Evolutionary conservation across 1,284 basidiomycete genomes (phyloP).

Genomic region (Sporisorium exsertum): DNA sequence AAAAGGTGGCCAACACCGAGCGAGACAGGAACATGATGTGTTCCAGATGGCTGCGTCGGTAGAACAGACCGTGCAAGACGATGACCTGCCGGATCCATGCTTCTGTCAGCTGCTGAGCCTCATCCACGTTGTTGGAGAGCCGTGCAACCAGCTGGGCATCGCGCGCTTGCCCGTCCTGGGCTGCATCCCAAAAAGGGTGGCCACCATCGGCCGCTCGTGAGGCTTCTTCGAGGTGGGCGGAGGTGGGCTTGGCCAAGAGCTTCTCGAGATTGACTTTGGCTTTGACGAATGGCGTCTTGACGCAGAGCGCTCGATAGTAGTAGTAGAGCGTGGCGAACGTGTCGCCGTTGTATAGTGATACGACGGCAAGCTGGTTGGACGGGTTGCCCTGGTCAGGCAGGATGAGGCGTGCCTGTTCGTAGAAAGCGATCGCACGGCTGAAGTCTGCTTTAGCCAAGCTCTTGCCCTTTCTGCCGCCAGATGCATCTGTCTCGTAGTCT

Average conservation of each 20-base stretch:
- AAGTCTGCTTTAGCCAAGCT: slow-evolving; percentile 47
- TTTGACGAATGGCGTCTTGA: slow-evolving; percentile 85
- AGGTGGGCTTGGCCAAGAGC: slow-evolving; percentile 52
- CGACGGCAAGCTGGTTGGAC: slow-evolving; percentile 93
- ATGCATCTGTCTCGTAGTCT: slow-evolving; percentile 25
- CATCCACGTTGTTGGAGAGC: slow-evolving; percentile 24
- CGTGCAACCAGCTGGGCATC: slow-evolving; percentile 26
- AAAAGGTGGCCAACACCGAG: slow-evolving; percentile 50
- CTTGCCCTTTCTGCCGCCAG: slow-evolving; percentile 19
- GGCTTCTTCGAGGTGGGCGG: slow-evolving; percentile 31
- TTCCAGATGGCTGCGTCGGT: slow-evolving; percentile 45
- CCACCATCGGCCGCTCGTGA: slow-evolving; percentile 19
- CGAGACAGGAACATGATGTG: slow-evolving; percentile 50
- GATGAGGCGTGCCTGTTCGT: slow-evolving; percentile 62
- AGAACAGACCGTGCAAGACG: slow-evolving; percentile 60
- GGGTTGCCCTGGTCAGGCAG: slow-evolving; percentile 74
- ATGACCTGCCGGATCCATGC: slow-evolving; percentile 52
- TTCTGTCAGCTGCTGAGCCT: slow-evolving; percentile 20
- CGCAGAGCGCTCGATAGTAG: slow-evolving; percentile 91
- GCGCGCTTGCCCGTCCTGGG: slow-evolving; percentile 26
- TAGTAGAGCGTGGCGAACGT: slow-evolving; percentile 83
- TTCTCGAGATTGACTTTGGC: slow-evolving; percentile 85
- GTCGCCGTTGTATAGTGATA: slow-evolving; percentile 85
- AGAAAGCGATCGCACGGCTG: slow-evolving; percentile 55
- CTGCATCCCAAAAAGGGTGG: slow-evolving; percentile 30